Evolutionary conservation across 139 green algal genomes (phyloP), one percentile per base, ranked within the genome.

Genomic region (Ostreobium quekettii): DNA sequence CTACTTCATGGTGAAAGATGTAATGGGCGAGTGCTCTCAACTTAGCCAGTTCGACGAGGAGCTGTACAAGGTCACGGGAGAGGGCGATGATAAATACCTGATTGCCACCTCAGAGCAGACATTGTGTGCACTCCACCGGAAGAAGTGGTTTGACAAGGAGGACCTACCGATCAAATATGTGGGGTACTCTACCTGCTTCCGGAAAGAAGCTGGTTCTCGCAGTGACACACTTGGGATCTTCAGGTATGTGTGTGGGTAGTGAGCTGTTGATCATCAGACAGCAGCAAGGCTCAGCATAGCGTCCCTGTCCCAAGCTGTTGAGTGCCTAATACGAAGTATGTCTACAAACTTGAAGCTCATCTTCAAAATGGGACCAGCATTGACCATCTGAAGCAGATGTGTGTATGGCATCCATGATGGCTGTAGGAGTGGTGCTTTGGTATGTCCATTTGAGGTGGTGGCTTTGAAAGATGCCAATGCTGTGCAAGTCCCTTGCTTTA

Each of bases 131-230:
- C 83, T 97, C 79, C 89, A 97, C 78, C 78, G 86, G n/a, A 84
- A 90, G 60, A 67, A 82, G 36, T 99, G 93, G 94, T 90, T 98
- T 71, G 93, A 98, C 65, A 84, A 88, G 63, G 67, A 71, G 11
- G 73, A 95, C 48, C 81, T 97, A 48, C 85, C 82, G 15, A 57
- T 76, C 49, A 81, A 84, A 77, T 95, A 96, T 71, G 79, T 93
- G n/a, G 95, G 95, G 56, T 99, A 97, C 85, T 96, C 88, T 32
- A 97, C 95, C 24, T 99, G 95, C 85, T 99, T 99, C 87, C 75
- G 95, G 37, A 99, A 99, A 82, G 95, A 99, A 84, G 95, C 84
- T 0, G 95, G 95, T 62, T 88, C 73, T 56, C 95, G 95, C 1
- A 71, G 94, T 7, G 88, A 95, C 82, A 86, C 81, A 11, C 72